phyloP scores from a whole-genome alignment of 1,284 basidiomycete species.

The Cystobasidiaceae sp. region DNA sequence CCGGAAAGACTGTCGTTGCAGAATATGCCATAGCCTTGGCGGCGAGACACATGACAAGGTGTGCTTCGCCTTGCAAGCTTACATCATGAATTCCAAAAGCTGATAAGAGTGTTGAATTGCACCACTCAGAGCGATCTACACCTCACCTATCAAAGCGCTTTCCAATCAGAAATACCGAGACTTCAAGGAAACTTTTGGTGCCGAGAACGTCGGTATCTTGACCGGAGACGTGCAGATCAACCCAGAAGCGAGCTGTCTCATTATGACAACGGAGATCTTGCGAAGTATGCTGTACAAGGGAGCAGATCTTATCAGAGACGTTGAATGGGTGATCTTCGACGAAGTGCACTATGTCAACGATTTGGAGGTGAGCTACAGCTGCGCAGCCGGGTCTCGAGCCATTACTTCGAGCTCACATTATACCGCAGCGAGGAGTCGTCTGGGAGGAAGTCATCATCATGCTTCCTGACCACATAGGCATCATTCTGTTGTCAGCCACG shows the following conservation, averaged over 20 bases:
- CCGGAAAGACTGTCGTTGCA: conserved; percentile 99
- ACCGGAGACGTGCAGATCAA: conserved; percentile 99
- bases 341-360: conserved; percentile 99
- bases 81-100: neutral
- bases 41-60: conserved; percentile 97
- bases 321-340: conserved; percentile 99
- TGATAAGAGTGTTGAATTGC: neutral
- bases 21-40: conserved; percentile 98
- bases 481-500: conserved; percentile 93
- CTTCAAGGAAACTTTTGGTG: conserved; percentile 94
- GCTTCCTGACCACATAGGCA: conserved; percentile 93
- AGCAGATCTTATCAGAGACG: conserved; percentile 94
- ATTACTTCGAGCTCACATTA: neutral
- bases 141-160: conserved; percentile 96
- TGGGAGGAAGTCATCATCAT: conserved; percentile 99
- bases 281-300: conserved; percentile 99
- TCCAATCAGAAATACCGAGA: conserved; percentile 99
- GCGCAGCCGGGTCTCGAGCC: neutral
- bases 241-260: conserved; percentile 91
- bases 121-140: conserved; percentile 82
- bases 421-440: conserved; percentile 83
- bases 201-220: conserved; percentile 87
- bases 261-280: conserved; percentile 88
- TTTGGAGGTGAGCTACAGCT: conserved; percentile 65
- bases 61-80: conserved; percentile 32